These are phyloP conservation scores for Capillidium rhysosporum DNA, from an alignment of 371 early-diverging fungal genomes.

Conservation along the genomic window DNA sequence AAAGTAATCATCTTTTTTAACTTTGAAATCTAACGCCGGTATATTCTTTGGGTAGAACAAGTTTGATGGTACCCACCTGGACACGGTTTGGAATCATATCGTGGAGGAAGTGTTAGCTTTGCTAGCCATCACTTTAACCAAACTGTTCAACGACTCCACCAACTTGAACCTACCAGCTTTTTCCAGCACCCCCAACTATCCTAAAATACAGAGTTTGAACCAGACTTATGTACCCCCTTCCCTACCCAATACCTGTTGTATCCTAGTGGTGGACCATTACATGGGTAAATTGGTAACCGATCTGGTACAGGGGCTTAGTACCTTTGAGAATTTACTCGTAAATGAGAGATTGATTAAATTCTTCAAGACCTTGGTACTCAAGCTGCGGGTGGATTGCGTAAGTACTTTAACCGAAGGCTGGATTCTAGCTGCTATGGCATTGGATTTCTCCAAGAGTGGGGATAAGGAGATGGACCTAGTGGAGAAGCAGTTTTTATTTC, in stretches of 20 bases:
- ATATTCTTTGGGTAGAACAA: background rate
- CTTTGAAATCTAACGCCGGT: background rate
- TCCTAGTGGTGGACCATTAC: background rate
- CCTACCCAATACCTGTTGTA: background rate
- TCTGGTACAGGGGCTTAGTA: too few species aligned
- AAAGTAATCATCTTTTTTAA: background rate
- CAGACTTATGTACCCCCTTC: background rate
- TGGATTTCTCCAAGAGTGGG: too few species aligned
- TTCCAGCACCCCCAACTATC: background rate
- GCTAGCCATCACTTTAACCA: background rate
- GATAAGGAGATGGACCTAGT: too few species aligned
- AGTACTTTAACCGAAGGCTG: too few species aligned
- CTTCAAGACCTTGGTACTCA: too few species aligned
- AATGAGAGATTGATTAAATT: too few species aligned
- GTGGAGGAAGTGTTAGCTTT: constrained; percentile 1
- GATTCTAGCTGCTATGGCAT: too few species aligned
- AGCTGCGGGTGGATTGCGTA: too few species aligned
- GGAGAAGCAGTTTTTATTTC: too few species aligned
- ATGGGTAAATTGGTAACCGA: too few species aligned
- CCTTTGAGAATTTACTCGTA: too few species aligned
- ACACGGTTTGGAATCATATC: background rate
- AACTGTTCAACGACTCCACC: background rate
- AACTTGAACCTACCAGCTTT: background rate
- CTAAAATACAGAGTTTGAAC: background rate
- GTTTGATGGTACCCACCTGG: background rate